Percentiles rank a stretch among this genome's conserved stretches.
phyloP scores from a whole-genome alignment of 1,139 yeast genomes.

The Yamadazyma sp. region DNA sequence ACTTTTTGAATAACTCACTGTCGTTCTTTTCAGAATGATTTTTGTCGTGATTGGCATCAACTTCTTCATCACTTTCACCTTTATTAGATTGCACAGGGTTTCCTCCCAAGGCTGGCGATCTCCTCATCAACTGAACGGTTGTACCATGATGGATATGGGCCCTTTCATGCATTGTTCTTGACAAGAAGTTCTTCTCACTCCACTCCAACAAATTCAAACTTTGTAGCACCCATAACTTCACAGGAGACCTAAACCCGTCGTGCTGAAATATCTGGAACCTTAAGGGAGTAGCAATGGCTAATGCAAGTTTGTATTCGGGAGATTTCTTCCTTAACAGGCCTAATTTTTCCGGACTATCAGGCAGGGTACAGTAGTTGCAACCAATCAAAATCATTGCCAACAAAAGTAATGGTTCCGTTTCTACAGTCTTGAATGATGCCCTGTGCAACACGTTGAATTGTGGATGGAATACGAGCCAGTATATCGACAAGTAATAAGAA shows the following conservation, averaged over 20 bases:
- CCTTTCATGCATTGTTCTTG: slow-evolving; percentile 65
- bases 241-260: slow-evolving; percentile 59
- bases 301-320: slow-evolving; percentile 30
- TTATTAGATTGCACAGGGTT: slow-evolving; percentile 42
- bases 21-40: slow-evolving; percentile 21
- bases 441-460: slow-evolving; percentile 63
- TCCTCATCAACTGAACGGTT: slow-evolving; percentile 66
- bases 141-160: slow-evolving; percentile 81
- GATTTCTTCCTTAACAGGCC: slow-evolving; percentile 19
- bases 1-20: slow-evolving; percentile 40
- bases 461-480: slow-evolving; percentile 62
- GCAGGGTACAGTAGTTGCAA: slow-evolving; percentile 34
- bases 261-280: slow-evolving; percentile 63
- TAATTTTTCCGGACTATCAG: slow-evolving; percentile 14
- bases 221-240: slow-evolving; percentile 67
- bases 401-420: slow-evolving; percentile 56
- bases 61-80: slow-evolving; percentile 25
- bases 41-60: slow-evolving; percentile 9
- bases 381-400: slow-evolving; percentile 60
- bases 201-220: slow-evolving; percentile 62
- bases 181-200: slow-evolving; percentile 65
- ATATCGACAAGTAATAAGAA: slow-evolving; percentile 36
- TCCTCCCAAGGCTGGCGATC: slow-evolving; percentile 73
- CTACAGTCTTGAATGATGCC: slow-evolving; percentile 58
- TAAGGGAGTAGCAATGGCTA: slow-evolving; percentile 59